Conservation (phyloP, 192 early-diverging fungal genomes). For the Coemansia sp. region DNA sequence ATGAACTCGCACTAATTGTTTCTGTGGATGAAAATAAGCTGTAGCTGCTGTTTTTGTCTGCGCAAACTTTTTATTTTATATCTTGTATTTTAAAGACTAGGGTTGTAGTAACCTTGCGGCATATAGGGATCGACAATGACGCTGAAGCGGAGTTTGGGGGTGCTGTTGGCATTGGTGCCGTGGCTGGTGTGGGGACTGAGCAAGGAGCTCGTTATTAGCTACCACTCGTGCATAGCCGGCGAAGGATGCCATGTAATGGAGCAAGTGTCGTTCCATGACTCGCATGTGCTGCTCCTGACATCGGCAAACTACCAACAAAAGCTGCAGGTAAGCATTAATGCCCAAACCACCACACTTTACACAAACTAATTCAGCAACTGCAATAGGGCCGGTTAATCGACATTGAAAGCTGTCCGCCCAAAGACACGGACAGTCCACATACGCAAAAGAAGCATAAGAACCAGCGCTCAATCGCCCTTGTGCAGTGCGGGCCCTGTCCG, state of each 20-base stretch:
- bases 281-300: conserved; percentile 35
- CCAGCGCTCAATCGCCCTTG: conserved; percentile 27
- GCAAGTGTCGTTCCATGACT: conserved; percentile 38
- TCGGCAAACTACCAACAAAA: conserved; percentile 21
- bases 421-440: neutral
- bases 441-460: neutral
- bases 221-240: conserved; percentile 33
- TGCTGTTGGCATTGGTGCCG: conserved; percentile 4
- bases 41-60: neutral
- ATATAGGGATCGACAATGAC: neutral
- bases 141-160: conserved; percentile 6
- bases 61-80: neutral
- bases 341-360: neutral
- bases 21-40: neutral
- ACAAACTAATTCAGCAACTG: neutral
- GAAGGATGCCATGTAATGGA: conserved; percentile 45
- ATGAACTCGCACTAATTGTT: neutral
- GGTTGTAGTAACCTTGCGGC: neutral
- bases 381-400: conserved; percentile 38
- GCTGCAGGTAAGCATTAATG: conserved; percentile 29
- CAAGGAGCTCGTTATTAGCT: conserved; percentile 44
- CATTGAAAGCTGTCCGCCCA: conserved; percentile 19
- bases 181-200: conserved; percentile 8
- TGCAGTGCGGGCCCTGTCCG: conserved; percentile 40
- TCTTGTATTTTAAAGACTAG: neutral